Percentiles rank a stretch among this genome's conserved stretches.
These are phyloP conservation scores for Teratosphaeria viscida DNA, from an alignment of 2,329 filamentous ascomycete species.

Conservation along the genomic window DNA sequence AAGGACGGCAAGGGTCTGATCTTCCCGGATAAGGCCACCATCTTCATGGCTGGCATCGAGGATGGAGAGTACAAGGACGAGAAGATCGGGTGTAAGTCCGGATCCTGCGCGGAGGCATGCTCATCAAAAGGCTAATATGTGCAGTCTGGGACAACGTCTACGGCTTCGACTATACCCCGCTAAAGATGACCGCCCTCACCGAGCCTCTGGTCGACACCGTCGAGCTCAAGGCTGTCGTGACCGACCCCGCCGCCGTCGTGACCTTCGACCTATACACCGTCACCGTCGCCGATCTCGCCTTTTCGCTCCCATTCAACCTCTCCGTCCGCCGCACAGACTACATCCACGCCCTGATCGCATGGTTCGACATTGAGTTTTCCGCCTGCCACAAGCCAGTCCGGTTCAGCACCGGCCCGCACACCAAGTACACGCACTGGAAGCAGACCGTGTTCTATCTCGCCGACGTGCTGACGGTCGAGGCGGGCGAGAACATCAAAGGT, in stretches of 20 bases:
- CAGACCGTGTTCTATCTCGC: constrained; percentile 98
- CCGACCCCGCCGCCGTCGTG: constrained; percentile 74
- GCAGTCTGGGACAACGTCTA: constrained; percentile 99
- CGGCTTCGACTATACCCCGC: constrained; percentile 89
- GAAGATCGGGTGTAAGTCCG: constrained; percentile 87
- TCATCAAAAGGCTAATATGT: constrained; percentile 7
- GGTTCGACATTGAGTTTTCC: constrained; percentile 98
- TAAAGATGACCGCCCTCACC: constrained; percentile 86
- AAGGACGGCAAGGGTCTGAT: constrained; percentile 68
- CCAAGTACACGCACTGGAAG: constrained; percentile 99
- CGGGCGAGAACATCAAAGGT: constrained; percentile 69
- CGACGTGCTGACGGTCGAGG: constrained; percentile 83
- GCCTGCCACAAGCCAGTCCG: constrained; percentile 96
- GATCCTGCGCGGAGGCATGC: background rate
- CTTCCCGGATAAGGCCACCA: constrained; percentile 97
- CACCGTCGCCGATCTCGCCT: constrained; percentile 74
- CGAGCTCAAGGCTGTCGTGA: constrained; percentile 92
- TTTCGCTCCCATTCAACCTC: constrained; percentile 68
- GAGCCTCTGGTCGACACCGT: constrained; percentile 97
- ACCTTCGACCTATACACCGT: constrained; percentile 92
- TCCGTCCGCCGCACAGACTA: constrained; percentile 79
- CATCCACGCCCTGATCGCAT: constrained; percentile 89
- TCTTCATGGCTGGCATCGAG: constrained; percentile 93
- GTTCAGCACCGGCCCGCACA: constrained; percentile 95
- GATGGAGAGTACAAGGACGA: constrained; percentile 99